These are phyloP conservation scores for Trichomonascaceae sp. DNA, from an alignment of 1,139 yeast genomes.

Conservation along the genomic window DNA sequence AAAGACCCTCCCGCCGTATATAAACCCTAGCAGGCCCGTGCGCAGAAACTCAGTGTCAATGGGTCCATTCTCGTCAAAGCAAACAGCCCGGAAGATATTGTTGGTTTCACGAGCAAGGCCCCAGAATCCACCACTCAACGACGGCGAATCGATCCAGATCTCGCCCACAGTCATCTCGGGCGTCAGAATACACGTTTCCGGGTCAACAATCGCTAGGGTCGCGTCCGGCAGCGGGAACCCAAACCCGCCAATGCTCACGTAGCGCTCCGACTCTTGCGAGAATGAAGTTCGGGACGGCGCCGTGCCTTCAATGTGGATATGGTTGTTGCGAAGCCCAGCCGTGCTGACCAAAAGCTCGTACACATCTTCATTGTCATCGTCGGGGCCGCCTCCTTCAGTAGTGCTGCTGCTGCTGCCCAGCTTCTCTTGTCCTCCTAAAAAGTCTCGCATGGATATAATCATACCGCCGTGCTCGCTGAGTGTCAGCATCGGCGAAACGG, in stretches of 20 bases:
- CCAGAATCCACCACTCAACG: conserved; percentile 81
- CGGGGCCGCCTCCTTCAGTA: conserved; percentile 19
- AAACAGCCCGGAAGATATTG: conserved; percentile 68
- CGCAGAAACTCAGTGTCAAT: conserved; percentile 71
- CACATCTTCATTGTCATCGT: conserved; percentile 21
- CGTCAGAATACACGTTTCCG: conserved; percentile 64
- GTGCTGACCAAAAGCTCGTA: conserved; percentile 72
- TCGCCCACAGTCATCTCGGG: conserved; percentile 82
- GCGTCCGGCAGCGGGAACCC: conserved; percentile 94
- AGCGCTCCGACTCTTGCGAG: conserved; percentile 34
- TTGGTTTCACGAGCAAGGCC: conserved; percentile 58
- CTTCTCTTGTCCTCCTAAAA: conserved; percentile 52
- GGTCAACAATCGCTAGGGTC: conserved; percentile 84
- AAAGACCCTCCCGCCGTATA: conserved; percentile 74
- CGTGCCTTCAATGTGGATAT: conserved; percentile 54
- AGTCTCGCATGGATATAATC: conserved; percentile 83
- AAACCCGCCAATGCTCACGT: conserved; percentile 72
- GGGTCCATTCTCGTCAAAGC: conserved; percentile 55
- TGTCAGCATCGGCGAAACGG: conserved; percentile 82
- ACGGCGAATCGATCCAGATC: conserved; percentile 89
- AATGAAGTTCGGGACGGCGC: conserved; percentile 30
- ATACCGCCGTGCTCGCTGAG: conserved; percentile 93
- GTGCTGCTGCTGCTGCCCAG: conserved; percentile 29
- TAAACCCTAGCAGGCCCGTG: conserved; percentile 83
- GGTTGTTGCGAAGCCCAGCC: conserved; percentile 65